Evolutionary conservation across 768 basidiomycete genomes (phyloP).

Genomic region (Tulasnella sp.): DNA sequence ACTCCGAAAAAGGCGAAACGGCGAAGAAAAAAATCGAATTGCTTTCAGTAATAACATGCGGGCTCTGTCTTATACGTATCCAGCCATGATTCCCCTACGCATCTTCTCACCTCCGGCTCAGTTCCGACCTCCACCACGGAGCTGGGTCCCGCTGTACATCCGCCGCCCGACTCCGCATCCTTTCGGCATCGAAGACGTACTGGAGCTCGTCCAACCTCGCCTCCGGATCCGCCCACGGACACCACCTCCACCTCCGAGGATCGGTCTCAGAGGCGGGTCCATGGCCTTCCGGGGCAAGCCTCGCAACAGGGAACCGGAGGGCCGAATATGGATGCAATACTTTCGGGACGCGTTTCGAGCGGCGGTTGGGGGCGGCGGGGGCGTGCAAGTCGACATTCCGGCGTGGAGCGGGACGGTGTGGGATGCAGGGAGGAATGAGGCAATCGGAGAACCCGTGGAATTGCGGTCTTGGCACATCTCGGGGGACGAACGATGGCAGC

Average conservation of each 20-base stretch:
- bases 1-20: background rate
- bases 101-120: constrained; percentile 3
- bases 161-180: background rate
- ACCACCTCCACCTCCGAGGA: background rate
- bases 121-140: background rate
- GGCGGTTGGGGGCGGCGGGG: too few species aligned
- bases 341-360: background rate
- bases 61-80: background rate
- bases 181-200: background rate
- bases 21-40: too few species aligned
- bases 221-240: background rate
- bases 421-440: background rate
- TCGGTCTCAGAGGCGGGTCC: background rate
- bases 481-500: background rate
- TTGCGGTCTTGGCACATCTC: background rate
- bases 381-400: background rate
- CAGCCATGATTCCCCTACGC: background rate
- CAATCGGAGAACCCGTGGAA: background rate
- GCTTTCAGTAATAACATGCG: background rate
- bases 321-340: background rate
- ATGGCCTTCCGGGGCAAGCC: background rate
- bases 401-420: background rate
- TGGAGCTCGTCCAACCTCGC: background rate
- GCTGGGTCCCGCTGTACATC: background rate
- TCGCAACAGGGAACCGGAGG: background rate